Evolutionary conservation across 345 rosid species (phyloP), one percentile per base, ranked within the genome.

Genomic region (Sisymbrium irio): DNA sequence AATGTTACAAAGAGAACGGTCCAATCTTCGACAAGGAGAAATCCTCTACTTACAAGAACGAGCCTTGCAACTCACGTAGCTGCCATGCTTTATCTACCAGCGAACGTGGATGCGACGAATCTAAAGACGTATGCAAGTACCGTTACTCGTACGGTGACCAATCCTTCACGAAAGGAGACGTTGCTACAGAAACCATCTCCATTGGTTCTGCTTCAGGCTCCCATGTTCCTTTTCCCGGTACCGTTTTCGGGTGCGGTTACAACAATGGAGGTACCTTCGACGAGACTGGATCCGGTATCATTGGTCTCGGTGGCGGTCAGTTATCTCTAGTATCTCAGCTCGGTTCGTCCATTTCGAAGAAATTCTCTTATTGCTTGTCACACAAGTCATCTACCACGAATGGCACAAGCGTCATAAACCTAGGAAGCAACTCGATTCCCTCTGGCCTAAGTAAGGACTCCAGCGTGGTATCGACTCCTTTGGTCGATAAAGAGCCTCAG

Each of bases 361-460:
- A 83, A 78, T 85, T 91, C 79, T 91, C 91, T 1, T 86, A 86
- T 30, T 89, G 93, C 75, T 68, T 87, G 77, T 80, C 86, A 0
- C 91, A 87, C 25, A 46, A 71, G 37, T 66, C 64, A 32, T n/a
- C 86, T 30, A 22, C 57, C 3, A 15, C 73, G 0, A 49, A 68
- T 13, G 60, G 40, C 7, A 53, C 85, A 19, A 86, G 86, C 77
- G 85, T 78, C 57, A 69, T 89, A 41, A 85, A 80, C 65, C 85
- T 89, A 9, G 90, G 96, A 4, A 45, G 56, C 5, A 75, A 74
- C 9, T 85, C 86, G 0, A 60, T 75, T 5, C 88, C 84, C 45
- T 83, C 89, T 1, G 84, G 80, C 6, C n/a, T 7, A 4, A 64
- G 72, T 22, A 49, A 59, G 0, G 78, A 78, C 9, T 57, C 67